Conservation (phyloP, 2,329 filamentous ascomycete genomes). For the Aspergillus brunneoviolaceus region DNA sequence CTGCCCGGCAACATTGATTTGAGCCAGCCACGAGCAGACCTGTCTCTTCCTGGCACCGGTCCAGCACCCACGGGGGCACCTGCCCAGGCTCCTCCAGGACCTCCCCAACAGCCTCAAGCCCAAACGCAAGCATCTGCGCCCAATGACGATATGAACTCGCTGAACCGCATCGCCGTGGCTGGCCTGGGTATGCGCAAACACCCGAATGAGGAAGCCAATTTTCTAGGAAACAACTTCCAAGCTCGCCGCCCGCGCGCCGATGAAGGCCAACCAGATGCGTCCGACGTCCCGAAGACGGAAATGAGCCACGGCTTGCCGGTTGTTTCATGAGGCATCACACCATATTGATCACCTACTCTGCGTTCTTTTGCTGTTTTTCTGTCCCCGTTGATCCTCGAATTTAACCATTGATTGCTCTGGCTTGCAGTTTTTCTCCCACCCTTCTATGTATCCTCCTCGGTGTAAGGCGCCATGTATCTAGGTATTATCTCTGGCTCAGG, state of each 20-base stretch:
- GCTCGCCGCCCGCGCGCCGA: slow-evolving; percentile 34
- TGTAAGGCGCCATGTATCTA: slow-evolving; percentile 23
- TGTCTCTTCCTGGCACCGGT: slow-evolving; percentile 30
- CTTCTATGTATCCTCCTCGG: slow-evolving; percentile 10
- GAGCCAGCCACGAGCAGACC: slow-evolving; percentile 50
- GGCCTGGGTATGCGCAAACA: slow-evolving; percentile 46
- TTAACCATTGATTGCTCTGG: not conserved
- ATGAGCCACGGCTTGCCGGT: slow-evolving; percentile 29
- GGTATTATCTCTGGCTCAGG: slow-evolving; percentile 17
- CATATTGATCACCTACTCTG: not conserved
- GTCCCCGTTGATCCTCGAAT: not conserved
- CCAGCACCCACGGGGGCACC: slow-evolving; percentile 20
- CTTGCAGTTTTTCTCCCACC: slow-evolving; percentile 6
- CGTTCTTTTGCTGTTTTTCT: not conserved
- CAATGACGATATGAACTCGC: slow-evolving; percentile 41
- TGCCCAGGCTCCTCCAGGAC: slow-evolving; percentile 23
- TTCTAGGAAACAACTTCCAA: slow-evolving; percentile 34
- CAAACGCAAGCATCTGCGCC: slow-evolving; percentile 28
- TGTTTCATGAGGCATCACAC: slow-evolving; percentile 16
- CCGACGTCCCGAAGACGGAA: slow-evolving; percentile 30
- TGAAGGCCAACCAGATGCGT: slow-evolving; percentile 27
- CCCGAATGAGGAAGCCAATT: slow-evolving; percentile 39
- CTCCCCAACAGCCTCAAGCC: slow-evolving; percentile 27
- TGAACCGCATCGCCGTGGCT: slow-evolving; percentile 46
- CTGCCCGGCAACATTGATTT: slow-evolving; percentile 79